Evolutionary conservation across 768 basidiomycete genomes (phyloP).

Genomic region (Russula lepida): DNA sequence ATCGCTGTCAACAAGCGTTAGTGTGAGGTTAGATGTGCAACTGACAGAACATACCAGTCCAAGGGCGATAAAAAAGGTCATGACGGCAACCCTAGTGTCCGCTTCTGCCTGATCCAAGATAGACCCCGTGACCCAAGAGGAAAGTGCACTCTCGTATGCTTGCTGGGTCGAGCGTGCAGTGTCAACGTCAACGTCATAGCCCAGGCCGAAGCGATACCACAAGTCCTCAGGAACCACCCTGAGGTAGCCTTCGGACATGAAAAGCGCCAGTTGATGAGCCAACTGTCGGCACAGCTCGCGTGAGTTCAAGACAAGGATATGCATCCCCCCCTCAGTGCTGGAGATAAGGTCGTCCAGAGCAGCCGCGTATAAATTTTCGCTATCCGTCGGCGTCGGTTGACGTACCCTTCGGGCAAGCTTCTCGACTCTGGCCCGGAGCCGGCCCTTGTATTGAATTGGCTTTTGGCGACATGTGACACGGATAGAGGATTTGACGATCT

Average conservation of each 20-base stretch:
- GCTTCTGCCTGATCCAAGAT: conserved; percentile 11
- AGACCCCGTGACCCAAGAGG: conserved; percentile 7
- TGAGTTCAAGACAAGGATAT: conserved; percentile 11
- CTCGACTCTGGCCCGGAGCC: conserved; percentile 1
- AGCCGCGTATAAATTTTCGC: not conserved
- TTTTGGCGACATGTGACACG: conserved; percentile 9
- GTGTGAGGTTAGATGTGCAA: not conserved
- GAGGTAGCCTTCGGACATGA: conserved; percentile 16
- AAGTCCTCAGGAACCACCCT: conserved; percentile 12
- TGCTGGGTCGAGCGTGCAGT: conserved; percentile 8
- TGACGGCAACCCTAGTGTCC: conserved; percentile 1
- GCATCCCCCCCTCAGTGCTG: not conserved
- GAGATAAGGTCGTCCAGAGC: conserved; percentile 2
- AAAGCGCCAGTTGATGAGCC: conserved; percentile 14
- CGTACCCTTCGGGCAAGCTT: not conserved
- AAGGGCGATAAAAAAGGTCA: conserved; percentile 13
- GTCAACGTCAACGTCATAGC: not conserved
- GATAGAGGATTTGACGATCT: not conserved
- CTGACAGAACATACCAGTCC: conserved; percentile 1
- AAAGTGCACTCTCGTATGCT: conserved; percentile 10
- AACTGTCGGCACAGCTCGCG: conserved; percentile 7
- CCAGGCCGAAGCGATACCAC: conserved; percentile 6
- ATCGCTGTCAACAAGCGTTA: conserved; percentile 6
- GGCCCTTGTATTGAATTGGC: not conserved
- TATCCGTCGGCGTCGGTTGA: not conserved